These are phyloP conservation scores for Zhuliangozyma blackwelliae DNA, from an alignment of 1,139 yeast species.

Conservation along the genomic window DNA sequence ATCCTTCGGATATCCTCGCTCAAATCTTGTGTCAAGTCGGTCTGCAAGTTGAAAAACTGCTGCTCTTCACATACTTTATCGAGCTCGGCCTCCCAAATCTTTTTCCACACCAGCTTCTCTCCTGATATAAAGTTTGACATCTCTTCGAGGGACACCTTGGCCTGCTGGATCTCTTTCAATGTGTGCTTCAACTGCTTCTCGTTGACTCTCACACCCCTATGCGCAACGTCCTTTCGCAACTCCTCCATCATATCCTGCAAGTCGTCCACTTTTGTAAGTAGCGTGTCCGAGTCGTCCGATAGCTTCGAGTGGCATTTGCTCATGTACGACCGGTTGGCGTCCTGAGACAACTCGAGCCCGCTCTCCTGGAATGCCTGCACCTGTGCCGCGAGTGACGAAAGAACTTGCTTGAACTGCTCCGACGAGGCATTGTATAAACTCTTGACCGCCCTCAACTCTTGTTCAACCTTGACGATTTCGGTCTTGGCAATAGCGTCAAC, in stretches of 20 bases:
- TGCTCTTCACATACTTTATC: constrained; percentile 92
- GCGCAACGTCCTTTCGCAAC: constrained; percentile 85
- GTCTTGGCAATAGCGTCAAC: constrained; percentile 1
- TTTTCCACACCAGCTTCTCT: constrained; percentile 85
- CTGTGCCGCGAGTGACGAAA: constrained; percentile 43
- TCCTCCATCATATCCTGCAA: constrained; percentile 90
- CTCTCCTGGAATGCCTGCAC: constrained; percentile 46
- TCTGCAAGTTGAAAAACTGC: constrained; percentile 85
- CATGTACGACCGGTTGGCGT: constrained; percentile 65
- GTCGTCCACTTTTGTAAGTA: constrained; percentile 83
- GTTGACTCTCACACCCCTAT: constrained; percentile 81
- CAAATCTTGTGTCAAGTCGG: constrained; percentile 74
- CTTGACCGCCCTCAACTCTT: constrained; percentile 59
- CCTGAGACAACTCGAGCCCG: constrained; percentile 38
- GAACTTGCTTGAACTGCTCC: constrained; percentile 35
- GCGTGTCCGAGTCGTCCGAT: constrained; percentile 69
- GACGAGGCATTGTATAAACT: constrained; percentile 53
- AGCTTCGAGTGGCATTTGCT: constrained; percentile 70
- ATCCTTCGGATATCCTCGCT: constrained; percentile 79
- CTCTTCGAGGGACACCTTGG: constrained; percentile 46
- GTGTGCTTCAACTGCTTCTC: constrained; percentile 69
- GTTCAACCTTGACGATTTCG: constrained; percentile 29
- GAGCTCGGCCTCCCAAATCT: constrained; percentile 87
- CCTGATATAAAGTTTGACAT: constrained; percentile 60
- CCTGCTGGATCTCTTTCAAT: constrained; percentile 57